Percentiles rank a stretch among this genome's conserved stretches.
Conservation (phyloP, 164 flowering plant genomes). For the Amborella trichopoda region DNA sequence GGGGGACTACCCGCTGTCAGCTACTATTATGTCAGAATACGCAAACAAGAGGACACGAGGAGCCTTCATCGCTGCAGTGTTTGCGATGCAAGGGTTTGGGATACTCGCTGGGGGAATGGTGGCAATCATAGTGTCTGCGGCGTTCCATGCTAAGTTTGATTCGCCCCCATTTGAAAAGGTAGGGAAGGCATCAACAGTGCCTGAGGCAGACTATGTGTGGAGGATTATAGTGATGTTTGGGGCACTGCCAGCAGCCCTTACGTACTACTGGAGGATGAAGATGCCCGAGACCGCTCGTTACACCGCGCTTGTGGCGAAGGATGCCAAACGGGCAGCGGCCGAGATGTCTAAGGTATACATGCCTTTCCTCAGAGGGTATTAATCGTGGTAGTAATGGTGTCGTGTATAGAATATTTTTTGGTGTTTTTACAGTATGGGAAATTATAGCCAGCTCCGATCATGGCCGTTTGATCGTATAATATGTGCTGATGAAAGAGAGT, state of each 20-base stretch:
- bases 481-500: too few species aligned
- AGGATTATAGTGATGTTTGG: constrained; percentile 11
- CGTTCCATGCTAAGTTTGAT: constrained; percentile 2
- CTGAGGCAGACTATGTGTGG: constrained; percentile 10
- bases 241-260: constrained; percentile 20
- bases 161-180: neutral
- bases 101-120: constrained; percentile 9
- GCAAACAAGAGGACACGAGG: constrained; percentile 10
- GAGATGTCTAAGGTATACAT: constrained; percentile 27
- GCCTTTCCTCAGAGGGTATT: too few species aligned
- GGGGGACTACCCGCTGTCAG: constrained; percentile 12
- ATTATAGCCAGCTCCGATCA: too few species aligned
- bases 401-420: too few species aligned
- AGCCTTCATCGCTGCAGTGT: constrained; percentile 11
- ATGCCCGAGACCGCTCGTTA: constrained; percentile 62
- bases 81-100: constrained; percentile 12
- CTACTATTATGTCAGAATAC: constrained; percentile 12
- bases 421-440: too few species aligned
- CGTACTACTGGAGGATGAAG: constrained; percentile 61
- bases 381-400: too few species aligned
- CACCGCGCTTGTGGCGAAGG: constrained; percentile 48
- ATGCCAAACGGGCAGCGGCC: constrained; percentile 28
- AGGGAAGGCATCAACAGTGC: neutral
- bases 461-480: too few species aligned
- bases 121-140: constrained; percentile 6